phyloP scores from a whole-genome alignment of 2,329 filamentous ascomycete species.

The Graphilbum fragrans region DNA sequence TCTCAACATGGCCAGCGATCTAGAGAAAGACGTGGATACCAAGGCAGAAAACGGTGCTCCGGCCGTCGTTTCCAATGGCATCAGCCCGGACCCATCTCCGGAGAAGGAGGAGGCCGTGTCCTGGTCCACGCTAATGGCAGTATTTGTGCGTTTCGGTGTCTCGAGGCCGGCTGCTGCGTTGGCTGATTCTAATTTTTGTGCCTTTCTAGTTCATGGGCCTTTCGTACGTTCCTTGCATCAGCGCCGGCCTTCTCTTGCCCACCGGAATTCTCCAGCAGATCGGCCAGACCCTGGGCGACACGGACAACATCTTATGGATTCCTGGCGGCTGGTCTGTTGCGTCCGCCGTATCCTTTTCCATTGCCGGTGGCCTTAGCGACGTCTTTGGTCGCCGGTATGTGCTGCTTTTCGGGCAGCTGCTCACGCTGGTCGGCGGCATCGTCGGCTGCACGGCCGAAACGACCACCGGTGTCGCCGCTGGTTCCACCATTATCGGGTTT shows the following conservation, averaged over 20 bases:
- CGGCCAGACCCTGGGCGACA: constrained; percentile 9
- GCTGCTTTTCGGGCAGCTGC: constrained; percentile 9
- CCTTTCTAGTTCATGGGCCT: constrained; percentile 6
- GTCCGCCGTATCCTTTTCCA: constrained; percentile 11
- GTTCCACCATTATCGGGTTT: constrained; percentile 19
- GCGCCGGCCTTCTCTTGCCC: constrained; percentile 11
- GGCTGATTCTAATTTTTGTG: background rate
- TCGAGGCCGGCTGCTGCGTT: background rate
- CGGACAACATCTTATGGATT: constrained; percentile 13
- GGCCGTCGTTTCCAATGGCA: background rate
- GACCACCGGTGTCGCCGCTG: constrained; percentile 15
- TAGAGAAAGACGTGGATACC: background rate
- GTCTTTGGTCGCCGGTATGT: constrained; percentile 12
- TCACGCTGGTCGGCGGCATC: constrained; percentile 13
- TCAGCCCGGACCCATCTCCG: background rate
- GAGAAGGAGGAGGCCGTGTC: background rate
- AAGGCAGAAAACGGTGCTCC: background rate
- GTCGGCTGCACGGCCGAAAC: constrained; percentile 14
- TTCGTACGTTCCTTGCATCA: constrained; percentile 5
- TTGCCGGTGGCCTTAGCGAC: constrained; percentile 13
- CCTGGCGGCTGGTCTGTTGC: constrained; percentile 11
- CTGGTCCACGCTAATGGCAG: background rate
- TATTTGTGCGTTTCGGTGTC: background rate
- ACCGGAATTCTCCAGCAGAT: constrained; percentile 15
- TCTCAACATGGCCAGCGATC: too few species aligned